These are phyloP conservation scores for Phaeomoniella chlamydospora DNA, from an alignment of 2,329 filamentous ascomycete genomes.

Conservation along the genomic window DNA sequence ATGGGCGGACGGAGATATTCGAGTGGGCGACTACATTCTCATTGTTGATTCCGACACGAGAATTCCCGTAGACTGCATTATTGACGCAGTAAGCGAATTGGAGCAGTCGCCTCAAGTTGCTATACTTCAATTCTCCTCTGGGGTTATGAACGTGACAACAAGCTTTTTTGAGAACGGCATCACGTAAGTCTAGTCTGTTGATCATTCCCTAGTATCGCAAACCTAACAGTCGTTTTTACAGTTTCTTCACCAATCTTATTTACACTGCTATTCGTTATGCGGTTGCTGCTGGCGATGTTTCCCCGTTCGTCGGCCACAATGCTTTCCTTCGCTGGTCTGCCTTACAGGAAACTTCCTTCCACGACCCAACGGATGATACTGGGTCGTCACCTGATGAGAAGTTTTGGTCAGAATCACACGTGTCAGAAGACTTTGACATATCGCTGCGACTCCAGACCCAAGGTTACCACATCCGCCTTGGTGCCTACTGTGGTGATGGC, in stretches of 20 bases:
- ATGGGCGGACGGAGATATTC: slow-evolving; percentile 65
- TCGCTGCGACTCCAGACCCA: slow-evolving; percentile 53
- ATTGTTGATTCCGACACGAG: slow-evolving; percentile 56
- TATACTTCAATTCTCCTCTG: slow-evolving; percentile 56
- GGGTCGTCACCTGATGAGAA: slow-evolving; percentile 31
- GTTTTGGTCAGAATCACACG: slow-evolving; percentile 61
- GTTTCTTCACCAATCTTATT: slow-evolving; percentile 64
- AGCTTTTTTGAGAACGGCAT: slow-evolving; percentile 63
- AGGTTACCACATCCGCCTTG: slow-evolving; percentile 55
- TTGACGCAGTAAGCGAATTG: slow-evolving; percentile 57
- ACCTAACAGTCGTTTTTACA: too few species aligned
- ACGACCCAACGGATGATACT: slow-evolving; percentile 23
- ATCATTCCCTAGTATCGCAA: too few species aligned
- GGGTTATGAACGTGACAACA: slow-evolving; percentile 59
- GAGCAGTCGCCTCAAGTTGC: slow-evolving; percentile 53
- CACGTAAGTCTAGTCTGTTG: too few species aligned
- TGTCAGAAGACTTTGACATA: slow-evolving; percentile 68
- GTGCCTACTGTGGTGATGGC: slow-evolving; percentile 50
- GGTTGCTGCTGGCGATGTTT: slow-evolving; percentile 55
- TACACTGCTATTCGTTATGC: slow-evolving; percentile 59
- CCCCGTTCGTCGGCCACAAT: slow-evolving; percentile 66
- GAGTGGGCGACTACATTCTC: slow-evolving; percentile 66
- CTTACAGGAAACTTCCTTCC: slow-evolving; percentile 41
- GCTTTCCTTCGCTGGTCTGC: slow-evolving; percentile 57
- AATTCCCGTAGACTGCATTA: slow-evolving; percentile 50